phyloP scores from a whole-genome alignment of 2,329 filamentous ascomycete species.

The Aspergillus luchuensis region DNA sequence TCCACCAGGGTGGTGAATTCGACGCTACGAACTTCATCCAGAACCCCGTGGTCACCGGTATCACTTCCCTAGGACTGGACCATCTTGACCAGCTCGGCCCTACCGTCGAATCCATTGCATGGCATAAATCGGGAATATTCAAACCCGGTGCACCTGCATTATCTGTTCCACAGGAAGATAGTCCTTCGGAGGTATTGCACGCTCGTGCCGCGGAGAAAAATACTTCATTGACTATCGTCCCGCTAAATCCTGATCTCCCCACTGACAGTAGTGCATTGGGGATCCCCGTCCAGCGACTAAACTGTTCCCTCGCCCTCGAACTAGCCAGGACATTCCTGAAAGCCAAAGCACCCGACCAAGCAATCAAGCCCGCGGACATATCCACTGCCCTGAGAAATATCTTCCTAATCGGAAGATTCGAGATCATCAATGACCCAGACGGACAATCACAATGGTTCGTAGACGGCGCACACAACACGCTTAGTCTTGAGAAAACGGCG shows the following conservation, averaged over 20 bases:
- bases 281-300: slow-evolving; percentile 34
- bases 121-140: slow-evolving; percentile 75
- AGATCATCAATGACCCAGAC: slow-evolving; percentile 25
- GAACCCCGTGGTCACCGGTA: slow-evolving; percentile 59
- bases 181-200: slow-evolving; percentile 50
- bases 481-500: slow-evolving; percentile 42
- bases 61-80: slow-evolving; percentile 69
- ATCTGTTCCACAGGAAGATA: slow-evolving; percentile 55
- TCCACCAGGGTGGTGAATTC: slow-evolving; percentile 67
- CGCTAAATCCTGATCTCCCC: slow-evolving; percentile 18
- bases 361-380: slow-evolving; percentile 27
- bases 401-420: slow-evolving; percentile 39
- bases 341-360: slow-evolving; percentile 19
- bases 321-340: slow-evolving; percentile 29
- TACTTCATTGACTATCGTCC: slow-evolving; percentile 51
- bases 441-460: slow-evolving; percentile 40
- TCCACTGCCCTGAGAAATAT: slow-evolving; percentile 28
- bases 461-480: slow-evolving; percentile 48
- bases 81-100: slow-evolving; percentile 65
- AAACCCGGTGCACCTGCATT: slow-evolving; percentile 62
- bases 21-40: slow-evolving; percentile 70
- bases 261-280: slow-evolving; percentile 21
- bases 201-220: slow-evolving; percentile 57
- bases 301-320: slow-evolving; percentile 36
- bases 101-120: slow-evolving; percentile 67